These are phyloP conservation scores for Xylariaceae sp. DNA, from an alignment of 2,329 filamentous ascomycete genomes.

Conservation along the genomic window DNA sequence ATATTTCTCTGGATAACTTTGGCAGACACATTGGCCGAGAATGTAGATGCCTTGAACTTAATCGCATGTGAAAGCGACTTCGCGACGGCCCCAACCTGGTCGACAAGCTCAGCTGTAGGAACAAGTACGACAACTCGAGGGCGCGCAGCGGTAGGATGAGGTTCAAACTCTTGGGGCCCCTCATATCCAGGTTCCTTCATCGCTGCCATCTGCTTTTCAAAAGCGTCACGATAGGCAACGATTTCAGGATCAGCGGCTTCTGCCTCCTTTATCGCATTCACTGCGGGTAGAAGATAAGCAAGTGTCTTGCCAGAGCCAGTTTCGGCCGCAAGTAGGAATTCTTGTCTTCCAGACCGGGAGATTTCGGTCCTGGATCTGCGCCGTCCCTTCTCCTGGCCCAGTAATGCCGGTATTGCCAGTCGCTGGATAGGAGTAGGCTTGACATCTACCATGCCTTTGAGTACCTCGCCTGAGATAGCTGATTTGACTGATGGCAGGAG, in stretches of 20 bases:
- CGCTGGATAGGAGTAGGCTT: slow-evolving; percentile 88
- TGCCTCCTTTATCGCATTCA: slow-evolving; percentile 83
- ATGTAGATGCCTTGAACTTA: slow-evolving; percentile 84
- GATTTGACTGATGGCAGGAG: slow-evolving; percentile 74
- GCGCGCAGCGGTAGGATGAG: slow-evolving; percentile 75
- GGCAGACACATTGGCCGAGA: slow-evolving; percentile 78
- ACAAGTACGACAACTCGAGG: slow-evolving; percentile 87
- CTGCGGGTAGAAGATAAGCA: slow-evolving; percentile 83
- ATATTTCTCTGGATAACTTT: slow-evolving; percentile 83
- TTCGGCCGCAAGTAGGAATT: slow-evolving; percentile 88
- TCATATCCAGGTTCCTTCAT: slow-evolving; percentile 61
- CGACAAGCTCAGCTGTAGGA: slow-evolving; percentile 89
- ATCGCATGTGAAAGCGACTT: slow-evolving; percentile 83
- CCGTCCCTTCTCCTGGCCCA: slow-evolving; percentile 60
- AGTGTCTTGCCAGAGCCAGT: slow-evolving; percentile 97
- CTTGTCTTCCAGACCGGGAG: slow-evolving; percentile 46
- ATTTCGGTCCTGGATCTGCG: slow-evolving; percentile 39
- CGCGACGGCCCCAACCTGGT: slow-evolving; percentile 80
- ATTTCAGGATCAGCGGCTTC: slow-evolving; percentile 67
- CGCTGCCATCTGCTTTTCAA: slow-evolving; percentile 61
- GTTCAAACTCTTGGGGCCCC: slow-evolving; percentile 70
- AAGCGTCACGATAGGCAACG: slow-evolving; percentile 61
- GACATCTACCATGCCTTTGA: slow-evolving; percentile 76
- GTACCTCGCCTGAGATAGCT: slow-evolving; percentile 73
- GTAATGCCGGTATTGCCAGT: slow-evolving; percentile 82